phyloP scores from a whole-genome alignment of 768 basidiomycete genomes.

The Pleurotus giganteus region DNA sequence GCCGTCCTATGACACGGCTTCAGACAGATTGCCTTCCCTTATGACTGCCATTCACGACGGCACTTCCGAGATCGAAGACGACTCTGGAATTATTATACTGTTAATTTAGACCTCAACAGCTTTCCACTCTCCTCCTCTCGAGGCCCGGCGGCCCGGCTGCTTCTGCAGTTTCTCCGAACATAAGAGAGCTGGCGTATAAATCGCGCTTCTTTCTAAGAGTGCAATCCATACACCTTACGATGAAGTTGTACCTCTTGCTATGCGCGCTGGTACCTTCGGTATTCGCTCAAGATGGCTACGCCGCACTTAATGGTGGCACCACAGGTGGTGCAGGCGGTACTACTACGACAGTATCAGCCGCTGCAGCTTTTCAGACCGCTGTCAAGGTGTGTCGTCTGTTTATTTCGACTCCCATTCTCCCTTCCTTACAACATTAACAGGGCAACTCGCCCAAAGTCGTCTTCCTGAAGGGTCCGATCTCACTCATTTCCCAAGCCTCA shows the following conservation, averaged over 20 bases:
- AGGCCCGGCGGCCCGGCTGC: background rate
- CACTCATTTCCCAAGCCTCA: conserved; percentile 17
- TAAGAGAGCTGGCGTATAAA: background rate
- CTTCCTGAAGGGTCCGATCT: conserved; percentile 18
- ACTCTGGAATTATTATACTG: too few species aligned
- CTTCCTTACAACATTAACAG: conserved; percentile 1
- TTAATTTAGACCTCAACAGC: background rate
- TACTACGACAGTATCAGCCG: conserved; percentile 20
- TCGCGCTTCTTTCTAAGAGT: background rate
- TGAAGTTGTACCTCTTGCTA: background rate
- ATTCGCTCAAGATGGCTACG: conserved; percentile 18
- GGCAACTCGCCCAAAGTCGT: conserved; percentile 18
- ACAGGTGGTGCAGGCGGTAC: conserved; percentile 21
- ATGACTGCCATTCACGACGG: too few species aligned
- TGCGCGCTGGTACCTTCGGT: conserved; percentile 1
- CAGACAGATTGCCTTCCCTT: too few species aligned
- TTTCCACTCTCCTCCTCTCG: background rate
- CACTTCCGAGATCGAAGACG: too few species aligned
- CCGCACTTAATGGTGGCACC: conserved; percentile 20
- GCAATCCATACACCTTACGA: background rate
- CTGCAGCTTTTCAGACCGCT: conserved; percentile 21
- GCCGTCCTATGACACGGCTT: too few species aligned
- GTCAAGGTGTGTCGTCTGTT: conserved; percentile 13
- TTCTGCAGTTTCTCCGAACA: conserved; percentile 1
- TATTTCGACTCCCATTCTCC: background rate